Percentiles rank a stretch among this genome's conserved stretches.
These are phyloP conservation scores for Wallacemonas sp. DNA, from an alignment of 208 protist species.

Conservation along the genomic window DNA sequence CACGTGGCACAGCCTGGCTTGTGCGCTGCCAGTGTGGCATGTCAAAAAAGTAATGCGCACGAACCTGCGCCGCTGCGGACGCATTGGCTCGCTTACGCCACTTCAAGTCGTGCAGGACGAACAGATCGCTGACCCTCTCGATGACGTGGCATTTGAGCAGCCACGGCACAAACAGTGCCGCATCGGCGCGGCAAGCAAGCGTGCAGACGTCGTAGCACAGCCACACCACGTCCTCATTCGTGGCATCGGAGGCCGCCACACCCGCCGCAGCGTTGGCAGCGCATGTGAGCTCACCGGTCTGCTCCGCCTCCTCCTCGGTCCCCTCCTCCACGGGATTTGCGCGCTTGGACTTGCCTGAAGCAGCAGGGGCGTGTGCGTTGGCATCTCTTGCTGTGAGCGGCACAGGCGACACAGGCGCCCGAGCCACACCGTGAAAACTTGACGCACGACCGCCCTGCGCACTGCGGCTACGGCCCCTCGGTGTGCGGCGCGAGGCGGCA, in stretches of 20 bases:
- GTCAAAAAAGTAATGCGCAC: conserved; percentile 10
- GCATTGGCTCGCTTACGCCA: background rate
- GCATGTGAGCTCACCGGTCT: too few species aligned
- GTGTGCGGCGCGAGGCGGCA: too few species aligned
- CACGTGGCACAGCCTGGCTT: background rate
- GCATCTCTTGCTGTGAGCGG: background rate
- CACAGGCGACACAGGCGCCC: background rate
- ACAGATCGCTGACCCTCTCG: conserved; percentile 15
- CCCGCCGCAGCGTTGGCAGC: too few species aligned
- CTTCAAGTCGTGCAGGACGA: conserved; percentile 23
- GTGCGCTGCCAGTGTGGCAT: conserved; percentile 4
- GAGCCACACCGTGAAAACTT: too few species aligned
- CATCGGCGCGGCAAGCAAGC: background rate
- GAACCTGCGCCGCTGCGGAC: background rate
- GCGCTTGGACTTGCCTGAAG: background rate
- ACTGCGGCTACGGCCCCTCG: too few species aligned
- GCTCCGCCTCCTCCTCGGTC: too few species aligned
- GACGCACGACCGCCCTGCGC: too few species aligned
- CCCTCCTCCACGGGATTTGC: too few species aligned
- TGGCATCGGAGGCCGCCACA: background rate
- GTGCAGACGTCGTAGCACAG: conserved; percentile 16
- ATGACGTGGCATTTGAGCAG: conserved; percentile 19
- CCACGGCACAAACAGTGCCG: conserved; percentile 18
- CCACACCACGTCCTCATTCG: background rate
- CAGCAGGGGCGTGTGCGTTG: background rate